Evolutionary conservation across 75 land plant genomes (phyloP), one percentile per base, ranked within the genome.

Genomic region (Picea glauca): DNA sequence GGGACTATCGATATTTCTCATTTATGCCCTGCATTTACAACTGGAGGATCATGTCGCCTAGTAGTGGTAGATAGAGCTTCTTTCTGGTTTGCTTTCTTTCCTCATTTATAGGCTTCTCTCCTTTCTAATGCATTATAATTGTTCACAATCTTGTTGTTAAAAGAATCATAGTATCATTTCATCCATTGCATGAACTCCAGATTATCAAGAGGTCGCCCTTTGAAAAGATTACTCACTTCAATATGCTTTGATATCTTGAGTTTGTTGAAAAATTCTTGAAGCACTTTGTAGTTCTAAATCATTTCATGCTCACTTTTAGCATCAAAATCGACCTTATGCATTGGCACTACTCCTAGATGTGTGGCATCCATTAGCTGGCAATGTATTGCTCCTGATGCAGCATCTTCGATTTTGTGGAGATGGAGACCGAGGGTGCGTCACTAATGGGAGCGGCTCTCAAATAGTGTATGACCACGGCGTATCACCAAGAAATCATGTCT

Each of bases 251-350:
- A 83, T 72, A 95, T 91, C 80, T 95, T 95, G 50, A 95, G 89
- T 87, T 91, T 95, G 79, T 93, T 95, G 79, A 95, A 93, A 20
- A 91, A 93, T 20, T 95, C 93, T 78, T 95, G 98, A 7, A 95
- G 90, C 31, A 96, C 90, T 80, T 96, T 96, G 81, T 96, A 96
- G 79, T 96, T 96, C 87, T 93, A 93, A 62, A 91, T 93, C 94
- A 90, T 90, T 33, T 96, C 98, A 76, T 96, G 93, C 83, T 96
- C 96, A 6, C 26, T 88, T 80, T 91, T 96, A 30, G 98, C 96
- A 67, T 91, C 96, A 76, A 78, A 78, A 26, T 61, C 81, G 21
- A 87, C 90, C 26, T 26, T 26, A 26, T 26, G 26, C 26, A 0
- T 26, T 26, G 26, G 26, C 26, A 26, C 26, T 26, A 26, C 26